A percentile compares a stretch with the other conserved stretches of the same genome.
phyloP scores from a whole-genome alignment of 2,329 filamentous ascomycete species.

The Aspergillus sp. region DNA sequence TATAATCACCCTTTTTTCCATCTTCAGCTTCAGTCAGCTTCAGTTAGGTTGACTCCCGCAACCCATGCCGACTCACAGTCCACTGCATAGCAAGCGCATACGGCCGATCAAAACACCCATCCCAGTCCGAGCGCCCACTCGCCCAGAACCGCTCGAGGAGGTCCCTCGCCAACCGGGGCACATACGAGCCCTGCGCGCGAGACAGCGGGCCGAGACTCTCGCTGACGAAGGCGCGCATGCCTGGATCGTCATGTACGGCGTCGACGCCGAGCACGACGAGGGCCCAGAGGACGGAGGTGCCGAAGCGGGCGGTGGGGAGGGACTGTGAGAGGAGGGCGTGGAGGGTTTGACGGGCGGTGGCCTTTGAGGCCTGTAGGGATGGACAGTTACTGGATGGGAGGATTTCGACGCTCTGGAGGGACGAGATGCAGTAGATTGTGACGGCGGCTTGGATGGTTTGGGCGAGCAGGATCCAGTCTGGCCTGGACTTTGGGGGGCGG shows the following conservation, averaged over 20 bases:
- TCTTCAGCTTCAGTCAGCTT: too few species aligned
- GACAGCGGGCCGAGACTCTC: slow-evolving; percentile 11
- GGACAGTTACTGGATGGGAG: slow-evolving; percentile 23
- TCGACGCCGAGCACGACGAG: slow-evolving; percentile 39
- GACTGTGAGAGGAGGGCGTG: slow-evolving; percentile 6
- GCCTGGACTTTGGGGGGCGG: neutral
- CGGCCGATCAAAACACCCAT: slow-evolving; percentile 40
- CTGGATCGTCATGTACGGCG: slow-evolving; percentile 20
- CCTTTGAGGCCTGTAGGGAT: neutral
- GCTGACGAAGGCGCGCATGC: slow-evolving; percentile 1
- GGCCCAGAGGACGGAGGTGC: slow-evolving; percentile 36
- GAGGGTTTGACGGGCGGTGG: neutral
- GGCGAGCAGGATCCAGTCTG: slow-evolving; percentile 23
- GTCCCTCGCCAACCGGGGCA: slow-evolving; percentile 28
- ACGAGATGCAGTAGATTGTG: slow-evolving; percentile 39
- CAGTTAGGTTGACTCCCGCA: too few species aligned
- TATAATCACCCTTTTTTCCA: too few species aligned
- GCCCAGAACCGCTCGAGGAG: slow-evolving; percentile 37
- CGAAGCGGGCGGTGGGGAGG: slow-evolving; percentile 14
- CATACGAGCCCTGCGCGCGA: slow-evolving; percentile 26
- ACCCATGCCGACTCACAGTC: neutral
- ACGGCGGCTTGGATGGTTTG: slow-evolving; percentile 32
- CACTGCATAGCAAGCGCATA: slow-evolving; percentile 28
- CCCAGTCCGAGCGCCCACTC: slow-evolving; percentile 33
- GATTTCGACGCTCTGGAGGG: slow-evolving; percentile 35